Base-by-base conservation (phyloP, 495 filamentous ascomycete genomes). In the Trichoderma reesei region DNA sequence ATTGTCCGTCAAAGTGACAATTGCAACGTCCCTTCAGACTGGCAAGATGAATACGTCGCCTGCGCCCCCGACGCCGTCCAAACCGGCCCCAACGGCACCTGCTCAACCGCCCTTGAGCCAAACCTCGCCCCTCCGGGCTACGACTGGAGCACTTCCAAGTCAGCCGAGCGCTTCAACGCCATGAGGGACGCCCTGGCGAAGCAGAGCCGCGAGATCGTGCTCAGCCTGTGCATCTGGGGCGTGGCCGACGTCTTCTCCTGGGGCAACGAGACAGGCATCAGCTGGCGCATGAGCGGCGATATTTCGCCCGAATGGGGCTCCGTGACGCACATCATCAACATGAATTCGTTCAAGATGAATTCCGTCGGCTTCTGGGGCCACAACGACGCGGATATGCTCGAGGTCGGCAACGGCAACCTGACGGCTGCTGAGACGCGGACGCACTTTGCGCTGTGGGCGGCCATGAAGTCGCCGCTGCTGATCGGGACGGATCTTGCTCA, bases 371-470 rank as follows among this genome's bases (percentile, higher is more conserved):
- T 83, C 72, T 83, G 77, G 72, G 82, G 79, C 38, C 76, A 79
- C 62, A 81, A 83, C 7, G 86, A 90, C 66, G 72, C 81, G 5
- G 87, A 90, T 68, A 88, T 88, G 86, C 78, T 89, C 0, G 87
- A 89, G 67, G 78, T 89, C 38, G 86, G 86, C 9, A 88, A 88
- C 67, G 83, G 80, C 6, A 74, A 76, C 5, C 72, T 89, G 54
- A 85, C 78, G 4, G 64, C 77, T 2, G 76, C 70, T 3, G 75
- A 81, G 71, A 66, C 69, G 36, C 70, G 76, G 33, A 68, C 73
- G 9, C 79, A 83, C 67, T 78, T 80, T 60, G 74, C 74, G 33
- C 65, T 74, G 62, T 76, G 72, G 76, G 73, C 67, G 13, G 62
- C 61, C 0, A 64, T 66, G 63, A 70, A 74, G 68, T 62, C 56